Evolutionary conservation across 2,329 filamentous ascomycete species (phyloP).

Genomic region (Penicillium freii): DNA sequence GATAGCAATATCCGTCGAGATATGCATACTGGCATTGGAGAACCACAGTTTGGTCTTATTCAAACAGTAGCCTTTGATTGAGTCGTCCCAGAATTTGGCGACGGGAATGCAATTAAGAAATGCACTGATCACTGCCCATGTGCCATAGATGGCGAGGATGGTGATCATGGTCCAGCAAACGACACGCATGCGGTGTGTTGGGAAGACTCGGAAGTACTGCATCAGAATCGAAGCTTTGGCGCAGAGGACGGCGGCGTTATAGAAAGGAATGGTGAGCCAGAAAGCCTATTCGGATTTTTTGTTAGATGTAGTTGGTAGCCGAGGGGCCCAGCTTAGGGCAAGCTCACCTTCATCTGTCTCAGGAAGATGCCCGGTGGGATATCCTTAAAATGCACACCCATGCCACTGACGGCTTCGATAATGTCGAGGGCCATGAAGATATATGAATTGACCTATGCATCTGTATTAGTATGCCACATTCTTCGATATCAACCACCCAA

Average conservation of each 20-base stretch:
- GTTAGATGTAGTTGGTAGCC: neutral
- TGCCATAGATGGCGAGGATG: constrained; percentile 35
- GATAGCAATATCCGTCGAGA: constrained; percentile 45
- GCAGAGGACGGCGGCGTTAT: constrained; percentile 38
- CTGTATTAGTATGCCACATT: neutral
- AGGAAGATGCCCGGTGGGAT: constrained; percentile 31
- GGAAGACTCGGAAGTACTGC: constrained; percentile 51
- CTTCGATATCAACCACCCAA: neutral
- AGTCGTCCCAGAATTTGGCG: constrained; percentile 36
- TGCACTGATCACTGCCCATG: constrained; percentile 37
- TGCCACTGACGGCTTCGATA: constrained; percentile 35
- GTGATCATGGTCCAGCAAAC: constrained; percentile 41
- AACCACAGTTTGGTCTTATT: constrained; percentile 44
- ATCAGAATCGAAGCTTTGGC: constrained; percentile 51
- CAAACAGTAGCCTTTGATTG: constrained; percentile 37
- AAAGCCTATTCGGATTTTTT: constrained; percentile 29
- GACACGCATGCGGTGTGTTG: constrained; percentile 33
- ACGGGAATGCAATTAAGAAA: constrained; percentile 40
- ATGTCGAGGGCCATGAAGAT: constrained; percentile 38
- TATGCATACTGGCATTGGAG: constrained; percentile 46
- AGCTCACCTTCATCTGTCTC: constrained; percentile 35
- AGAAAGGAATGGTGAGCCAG: constrained; percentile 41
- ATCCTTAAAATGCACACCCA: constrained; percentile 36
- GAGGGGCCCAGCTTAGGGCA: neutral
- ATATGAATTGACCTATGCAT: constrained; percentile 30